phyloP scores from a whole-genome alignment of 805 yeast species.

The Kuraishia borneana region DNA sequence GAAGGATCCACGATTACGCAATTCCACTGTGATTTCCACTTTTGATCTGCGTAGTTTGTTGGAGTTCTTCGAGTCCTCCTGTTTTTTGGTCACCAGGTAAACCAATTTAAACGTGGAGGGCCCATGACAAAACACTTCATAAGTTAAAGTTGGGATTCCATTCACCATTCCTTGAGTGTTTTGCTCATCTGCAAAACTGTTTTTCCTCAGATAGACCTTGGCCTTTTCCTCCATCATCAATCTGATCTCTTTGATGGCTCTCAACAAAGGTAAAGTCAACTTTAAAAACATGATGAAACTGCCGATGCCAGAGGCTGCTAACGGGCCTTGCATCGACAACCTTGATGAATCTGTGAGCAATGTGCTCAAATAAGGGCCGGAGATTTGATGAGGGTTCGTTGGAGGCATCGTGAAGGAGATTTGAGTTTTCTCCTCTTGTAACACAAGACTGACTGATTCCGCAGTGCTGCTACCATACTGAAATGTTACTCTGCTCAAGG shows the following conservation, averaged over 20 bases:
- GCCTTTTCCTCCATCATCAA: background rate
- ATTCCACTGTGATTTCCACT: background rate
- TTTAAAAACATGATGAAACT: constrained; percentile 16
- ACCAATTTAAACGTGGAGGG: background rate
- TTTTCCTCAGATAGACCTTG: background rate
- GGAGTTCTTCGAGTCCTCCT: background rate
- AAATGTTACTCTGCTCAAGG: constrained; percentile 16
- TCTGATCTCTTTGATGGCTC: constrained; percentile 7
- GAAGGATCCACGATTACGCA: background rate
- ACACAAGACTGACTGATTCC: constrained; percentile 15
- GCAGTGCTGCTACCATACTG: constrained; percentile 16
- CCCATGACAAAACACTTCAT: constrained; percentile 1
- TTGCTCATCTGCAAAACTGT: background rate
- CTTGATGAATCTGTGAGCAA: constrained; percentile 1
- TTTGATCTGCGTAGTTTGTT: background rate
- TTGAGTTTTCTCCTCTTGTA: constrained; percentile 9
- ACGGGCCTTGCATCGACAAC: constrained; percentile 5
- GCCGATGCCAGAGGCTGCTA: constrained; percentile 10
- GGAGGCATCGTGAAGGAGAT: constrained; percentile 2
- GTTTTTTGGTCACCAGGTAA: background rate
- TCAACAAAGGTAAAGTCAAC: constrained; percentile 17
- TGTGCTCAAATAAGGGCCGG: constrained; percentile 14
- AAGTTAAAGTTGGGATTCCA: background rate
- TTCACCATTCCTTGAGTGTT: background rate
- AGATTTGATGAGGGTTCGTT: constrained; percentile 17